A percentile compares a stretch with the other conserved stretches of the same genome.
Evolutionary conservation across 2,329 filamentous ascomycete genomes (phyloP).

Genomic region (Neurospora sp.): DNA sequence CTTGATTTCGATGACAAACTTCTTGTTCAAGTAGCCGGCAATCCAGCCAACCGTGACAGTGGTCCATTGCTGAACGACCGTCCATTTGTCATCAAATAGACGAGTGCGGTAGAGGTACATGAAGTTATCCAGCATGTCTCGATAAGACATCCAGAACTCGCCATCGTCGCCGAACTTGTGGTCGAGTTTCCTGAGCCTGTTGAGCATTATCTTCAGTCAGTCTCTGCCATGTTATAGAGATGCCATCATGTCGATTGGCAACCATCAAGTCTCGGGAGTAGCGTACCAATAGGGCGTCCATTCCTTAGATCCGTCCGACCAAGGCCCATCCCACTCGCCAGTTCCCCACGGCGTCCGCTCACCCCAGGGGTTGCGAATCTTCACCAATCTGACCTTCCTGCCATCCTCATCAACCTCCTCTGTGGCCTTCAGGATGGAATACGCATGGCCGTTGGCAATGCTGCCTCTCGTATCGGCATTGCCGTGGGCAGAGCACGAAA

Average conservation of each 20-base stretch:
- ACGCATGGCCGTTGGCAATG: slow-evolving; percentile 36
- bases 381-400: slow-evolving; percentile 28
- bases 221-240: background rate
- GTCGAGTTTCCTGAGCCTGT: slow-evolving; percentile 48
- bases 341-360: slow-evolving; percentile 31
- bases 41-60: slow-evolving; percentile 34
- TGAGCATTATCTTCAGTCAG: background rate
- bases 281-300: slow-evolving; percentile 58
- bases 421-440: slow-evolving; percentile 38
- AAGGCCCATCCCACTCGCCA: slow-evolving; percentile 60
- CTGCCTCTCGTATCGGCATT: slow-evolving; percentile 27
- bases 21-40: slow-evolving; percentile 33
- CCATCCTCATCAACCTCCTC: slow-evolving; percentile 34
- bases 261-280: background rate
- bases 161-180: slow-evolving; percentile 62
- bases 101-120: slow-evolving; percentile 34
- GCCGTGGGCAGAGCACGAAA: slow-evolving; percentile 31
- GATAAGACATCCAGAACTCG: slow-evolving; percentile 36
- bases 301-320: slow-evolving; percentile 63
- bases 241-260: background rate
- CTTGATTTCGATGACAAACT: slow-evolving; percentile 32
- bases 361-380: slow-evolving; percentile 58
- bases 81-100: slow-evolving; percentile 36
- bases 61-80: slow-evolving; percentile 34
- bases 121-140: slow-evolving; percentile 35